Conservation (phyloP, 805 yeast genomes). For the Ogataea trehalophila region DNA sequence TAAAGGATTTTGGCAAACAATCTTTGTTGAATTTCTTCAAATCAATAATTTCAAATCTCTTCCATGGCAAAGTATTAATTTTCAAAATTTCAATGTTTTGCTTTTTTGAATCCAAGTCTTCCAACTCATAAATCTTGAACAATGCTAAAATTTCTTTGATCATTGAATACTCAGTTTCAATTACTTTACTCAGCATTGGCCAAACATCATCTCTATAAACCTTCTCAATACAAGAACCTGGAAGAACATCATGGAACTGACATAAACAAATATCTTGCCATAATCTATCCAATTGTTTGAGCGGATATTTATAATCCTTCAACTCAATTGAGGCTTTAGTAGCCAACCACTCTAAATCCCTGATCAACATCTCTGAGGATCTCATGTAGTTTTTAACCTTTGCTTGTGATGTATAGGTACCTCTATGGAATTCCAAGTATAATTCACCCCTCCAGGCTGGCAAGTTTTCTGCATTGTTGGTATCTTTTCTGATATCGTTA, state of each 20-base stretch:
- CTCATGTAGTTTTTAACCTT: conserved; percentile 79
- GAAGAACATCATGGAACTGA: conserved; percentile 97
- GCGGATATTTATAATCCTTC: conserved; percentile 65
- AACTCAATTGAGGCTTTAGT: conserved; percentile 60
- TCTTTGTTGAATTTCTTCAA: conserved; percentile 8
- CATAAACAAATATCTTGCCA: conserved; percentile 91
- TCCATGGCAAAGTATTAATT: conserved; percentile 66
- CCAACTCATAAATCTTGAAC: conserved; percentile 8
- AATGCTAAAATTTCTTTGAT: conserved; percentile 38
- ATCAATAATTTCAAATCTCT: conserved; percentile 41
- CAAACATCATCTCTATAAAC: conserved; percentile 86
- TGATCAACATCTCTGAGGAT: conserved; percentile 65
- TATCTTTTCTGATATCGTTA: conserved; percentile 53
- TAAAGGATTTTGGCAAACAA: background rate
- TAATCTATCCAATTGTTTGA: conserved; percentile 54
- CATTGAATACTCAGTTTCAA: conserved; percentile 48
- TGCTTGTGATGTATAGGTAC: conserved; percentile 95
- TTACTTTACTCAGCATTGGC: conserved; percentile 62
- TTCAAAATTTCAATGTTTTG: conserved; percentile 19
- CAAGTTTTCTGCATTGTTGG: conserved; percentile 60
- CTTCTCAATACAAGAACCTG: conserved; percentile 93
- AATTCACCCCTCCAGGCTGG: conserved; percentile 94
- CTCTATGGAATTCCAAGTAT: conserved; percentile 92
- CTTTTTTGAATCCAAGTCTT: background rate
- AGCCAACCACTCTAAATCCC: conserved; percentile 82